Conservation (phyloP, 768 basidiomycete species). For the Lyophyllum shimeji region DNA sequence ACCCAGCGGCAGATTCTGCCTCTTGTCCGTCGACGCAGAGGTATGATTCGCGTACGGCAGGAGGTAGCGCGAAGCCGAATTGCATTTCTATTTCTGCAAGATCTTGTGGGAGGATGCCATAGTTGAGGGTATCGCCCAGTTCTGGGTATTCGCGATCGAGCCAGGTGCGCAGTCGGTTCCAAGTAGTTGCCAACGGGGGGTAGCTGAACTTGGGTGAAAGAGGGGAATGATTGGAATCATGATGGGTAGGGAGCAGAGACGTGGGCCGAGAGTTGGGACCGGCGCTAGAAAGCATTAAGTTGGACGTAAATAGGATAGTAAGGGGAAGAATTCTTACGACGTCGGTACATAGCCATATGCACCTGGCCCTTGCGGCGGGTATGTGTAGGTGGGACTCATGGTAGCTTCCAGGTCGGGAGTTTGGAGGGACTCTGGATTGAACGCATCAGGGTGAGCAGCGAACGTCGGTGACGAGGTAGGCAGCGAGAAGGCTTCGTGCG, state of each 20-base stretch:
- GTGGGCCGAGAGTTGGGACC: slow-evolving; percentile 46
- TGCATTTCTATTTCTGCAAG: slow-evolving; percentile 81
- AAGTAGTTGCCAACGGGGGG: slow-evolving; percentile 80
- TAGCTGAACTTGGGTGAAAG: slow-evolving; percentile 48
- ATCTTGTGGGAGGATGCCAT: slow-evolving; percentile 79
- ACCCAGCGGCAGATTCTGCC: slow-evolving; percentile 82
- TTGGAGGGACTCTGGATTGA: slow-evolving; percentile 52
- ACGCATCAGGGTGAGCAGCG: slow-evolving; percentile 55
- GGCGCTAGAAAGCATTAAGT: slow-evolving; percentile 24
- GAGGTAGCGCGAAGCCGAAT: slow-evolving; percentile 82
- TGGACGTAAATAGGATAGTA: slow-evolving; percentile 7
- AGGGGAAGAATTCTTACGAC: slow-evolving; percentile 38
- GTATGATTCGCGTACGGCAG: slow-evolving; percentile 89
- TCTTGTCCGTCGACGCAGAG: slow-evolving; percentile 91
- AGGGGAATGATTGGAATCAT: slow-evolving; percentile 47
- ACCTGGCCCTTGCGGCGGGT: slow-evolving; percentile 65
- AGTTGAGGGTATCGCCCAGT: slow-evolving; percentile 93
- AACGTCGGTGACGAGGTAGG: slow-evolving; percentile 69
- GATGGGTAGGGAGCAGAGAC: slow-evolving; percentile 67
- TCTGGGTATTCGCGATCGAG: slow-evolving; percentile 88
- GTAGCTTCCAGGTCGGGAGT: slow-evolving; percentile 49
- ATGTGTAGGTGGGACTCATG: slow-evolving; percentile 62
- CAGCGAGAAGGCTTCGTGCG: slow-evolving; percentile 87
- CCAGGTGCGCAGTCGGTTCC: slow-evolving; percentile 83
- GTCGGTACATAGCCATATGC: slow-evolving; percentile 63